A percentile compares a stretch with the other conserved stretches of the same genome.
Conservation (phyloP, 352 stramenopile genomes). For the Paralagenidium karlingii region DNA sequence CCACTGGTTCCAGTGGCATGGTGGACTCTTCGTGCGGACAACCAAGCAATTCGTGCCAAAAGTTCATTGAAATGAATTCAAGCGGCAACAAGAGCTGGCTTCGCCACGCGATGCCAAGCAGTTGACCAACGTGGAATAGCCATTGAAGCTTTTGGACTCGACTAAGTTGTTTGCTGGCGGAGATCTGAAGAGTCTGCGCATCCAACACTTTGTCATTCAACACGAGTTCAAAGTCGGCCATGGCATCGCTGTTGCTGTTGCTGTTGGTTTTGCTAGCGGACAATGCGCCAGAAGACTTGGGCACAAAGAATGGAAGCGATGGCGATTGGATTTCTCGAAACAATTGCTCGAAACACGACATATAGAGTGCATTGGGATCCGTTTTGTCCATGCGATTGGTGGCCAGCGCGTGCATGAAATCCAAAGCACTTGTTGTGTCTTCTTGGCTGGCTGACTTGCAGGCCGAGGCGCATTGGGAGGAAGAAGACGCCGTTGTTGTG, state of each 20-base stretch:
- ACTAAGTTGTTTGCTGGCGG: conserved; percentile 5
- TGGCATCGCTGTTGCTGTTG: conserved; percentile 9
- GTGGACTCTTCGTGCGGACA: no score
- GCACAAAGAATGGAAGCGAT: conserved; percentile 36
- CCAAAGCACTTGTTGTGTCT: conserved; percentile 9
- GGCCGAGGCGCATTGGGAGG: conserved; percentile 1
- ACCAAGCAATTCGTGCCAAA: conserved; percentile 15
- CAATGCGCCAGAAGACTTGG: conserved; percentile 1
- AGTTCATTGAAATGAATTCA: conserved; percentile 23
- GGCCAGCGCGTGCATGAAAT: conserved; percentile 8
- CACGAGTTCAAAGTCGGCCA: no score
- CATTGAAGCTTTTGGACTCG: conserved; percentile 22
- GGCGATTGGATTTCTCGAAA: conserved; percentile 48
- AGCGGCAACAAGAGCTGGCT: conserved; percentile 27
- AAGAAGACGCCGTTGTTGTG: not conserved
- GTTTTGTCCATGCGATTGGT: conserved; percentile 5
- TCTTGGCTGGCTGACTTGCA: not conserved
- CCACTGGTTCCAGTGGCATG: no score
- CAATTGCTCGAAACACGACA: conserved; percentile 28
- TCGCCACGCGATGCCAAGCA: conserved; percentile 54
- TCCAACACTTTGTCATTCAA: conserved; percentile 30
- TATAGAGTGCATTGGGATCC: conserved; percentile 11
- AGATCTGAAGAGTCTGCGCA: not conserved
- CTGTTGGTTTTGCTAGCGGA: not conserved
- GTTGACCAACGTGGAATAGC: conserved; percentile 39